Percentiles rank a stretch among this genome's conserved stretches.
These are phyloP conservation scores for Beauveria sp. DNA, from an alignment of 2,329 filamentous ascomycete species.

Conservation along the genomic window DNA sequence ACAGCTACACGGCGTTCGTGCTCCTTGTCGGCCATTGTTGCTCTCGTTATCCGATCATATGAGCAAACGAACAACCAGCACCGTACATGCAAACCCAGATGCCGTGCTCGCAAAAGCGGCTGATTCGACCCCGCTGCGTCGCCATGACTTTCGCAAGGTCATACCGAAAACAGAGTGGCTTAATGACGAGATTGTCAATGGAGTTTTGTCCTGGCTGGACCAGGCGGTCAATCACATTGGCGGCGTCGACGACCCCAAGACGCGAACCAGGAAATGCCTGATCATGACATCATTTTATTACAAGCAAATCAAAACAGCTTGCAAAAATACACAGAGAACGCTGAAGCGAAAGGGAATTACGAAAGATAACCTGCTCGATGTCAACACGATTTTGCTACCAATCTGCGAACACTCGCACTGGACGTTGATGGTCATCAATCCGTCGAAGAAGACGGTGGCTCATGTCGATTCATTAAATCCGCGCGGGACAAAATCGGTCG, in stretches of 20 bases:
- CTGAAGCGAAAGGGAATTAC: slow-evolving; percentile 49
- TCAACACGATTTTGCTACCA: slow-evolving; percentile 62
- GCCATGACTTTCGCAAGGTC: slow-evolving; percentile 57
- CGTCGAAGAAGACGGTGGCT: slow-evolving; percentile 50
- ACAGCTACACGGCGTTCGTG: not conserved
- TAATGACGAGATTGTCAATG: slow-evolving; percentile 70
- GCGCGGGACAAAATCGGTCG: slow-evolving; percentile 31
- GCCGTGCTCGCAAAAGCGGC: slow-evolving; percentile 36
- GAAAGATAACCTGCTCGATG: slow-evolving; percentile 53
- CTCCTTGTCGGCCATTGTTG: slow-evolving; percentile 1
- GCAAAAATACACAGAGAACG: slow-evolving; percentile 42
- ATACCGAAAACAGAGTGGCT: slow-evolving; percentile 55
- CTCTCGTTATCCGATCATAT: not conserved
- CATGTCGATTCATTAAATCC: slow-evolving; percentile 61
- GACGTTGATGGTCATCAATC: slow-evolving; percentile 63
- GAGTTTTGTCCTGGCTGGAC: slow-evolving; percentile 54
- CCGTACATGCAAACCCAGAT: slow-evolving; percentile 16
- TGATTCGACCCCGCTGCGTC: slow-evolving; percentile 41
- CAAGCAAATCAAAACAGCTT: slow-evolving; percentile 42
- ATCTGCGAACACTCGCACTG: slow-evolving; percentile 60
- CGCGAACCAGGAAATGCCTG: slow-evolving; percentile 48
- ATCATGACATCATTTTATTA: slow-evolving; percentile 62
- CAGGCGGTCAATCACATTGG: slow-evolving; percentile 48
- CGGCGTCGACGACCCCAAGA: slow-evolving; percentile 41
- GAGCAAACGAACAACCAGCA: not conserved